A percentile compares a stretch with the other conserved stretches of the same genome.
phyloP scores from a whole-genome alignment of 2,329 filamentous ascomycete species.

The Aulographum hederae region DNA sequence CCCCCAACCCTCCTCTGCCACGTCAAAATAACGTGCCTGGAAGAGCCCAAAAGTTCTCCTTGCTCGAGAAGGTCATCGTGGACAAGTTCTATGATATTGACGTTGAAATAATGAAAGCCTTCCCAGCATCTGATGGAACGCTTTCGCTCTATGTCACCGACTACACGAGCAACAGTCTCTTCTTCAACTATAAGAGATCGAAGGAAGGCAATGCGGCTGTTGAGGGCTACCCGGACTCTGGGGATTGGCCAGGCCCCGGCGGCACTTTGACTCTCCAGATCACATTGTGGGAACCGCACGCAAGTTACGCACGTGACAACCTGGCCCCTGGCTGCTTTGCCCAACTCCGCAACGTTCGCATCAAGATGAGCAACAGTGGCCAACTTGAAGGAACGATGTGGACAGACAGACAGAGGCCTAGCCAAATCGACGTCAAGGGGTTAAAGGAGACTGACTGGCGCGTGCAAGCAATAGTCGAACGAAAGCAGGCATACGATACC shows the following conservation, averaged over 20 bases:
- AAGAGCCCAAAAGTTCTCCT: slow-evolving; percentile 32
- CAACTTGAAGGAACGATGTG: slow-evolving; percentile 58
- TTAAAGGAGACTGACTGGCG: background rate
- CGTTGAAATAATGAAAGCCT: slow-evolving; percentile 49
- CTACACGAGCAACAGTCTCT: slow-evolving; percentile 52
- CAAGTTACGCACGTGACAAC: no score
- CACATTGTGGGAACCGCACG: slow-evolving; percentile 52
- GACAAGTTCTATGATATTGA: slow-evolving; percentile 48
- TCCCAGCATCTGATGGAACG: slow-evolving; percentile 19
- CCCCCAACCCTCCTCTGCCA: no score
- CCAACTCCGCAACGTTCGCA: slow-evolving; percentile 58
- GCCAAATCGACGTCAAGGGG: slow-evolving; percentile 38
- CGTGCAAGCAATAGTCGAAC: background rate
- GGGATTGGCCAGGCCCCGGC: slow-evolving; percentile 52
- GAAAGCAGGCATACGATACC: background rate
- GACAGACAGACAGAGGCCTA: slow-evolving; percentile 32
- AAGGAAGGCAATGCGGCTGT: no score
- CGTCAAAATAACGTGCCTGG: background rate
- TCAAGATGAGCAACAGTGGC: slow-evolving; percentile 33
- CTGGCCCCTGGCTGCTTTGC: no score
- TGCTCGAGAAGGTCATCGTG: slow-evolving; percentile 44
- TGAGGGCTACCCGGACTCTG: background rate
- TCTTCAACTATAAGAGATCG: slow-evolving; percentile 41
- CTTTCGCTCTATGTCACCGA: slow-evolving; percentile 60
- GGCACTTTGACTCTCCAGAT: slow-evolving; percentile 57